Evolutionary conservation across 768 basidiomycete genomes (phyloP), one percentile per base, ranked within the genome.

Genomic region (Tephrocybe sp.): DNA sequence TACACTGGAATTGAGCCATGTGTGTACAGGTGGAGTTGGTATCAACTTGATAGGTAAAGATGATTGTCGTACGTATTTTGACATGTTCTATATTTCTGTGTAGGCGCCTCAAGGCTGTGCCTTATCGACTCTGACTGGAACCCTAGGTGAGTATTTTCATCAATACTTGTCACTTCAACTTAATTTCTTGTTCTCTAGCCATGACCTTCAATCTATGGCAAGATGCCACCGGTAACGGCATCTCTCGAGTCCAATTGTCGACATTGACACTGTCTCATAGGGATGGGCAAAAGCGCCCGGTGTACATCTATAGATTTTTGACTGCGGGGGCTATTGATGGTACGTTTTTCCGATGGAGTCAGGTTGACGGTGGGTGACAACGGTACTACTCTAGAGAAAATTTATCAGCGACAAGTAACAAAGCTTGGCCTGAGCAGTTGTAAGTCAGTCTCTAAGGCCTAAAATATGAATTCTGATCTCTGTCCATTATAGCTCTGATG

Each of bases 201-300:
- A 89, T 59, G 97, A 99, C 69, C 67, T 94, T 15, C 97, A 99
- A 67, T 87, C 97, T 1, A 98, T 98, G 96, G 96, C 94, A 44
- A 83, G 96, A 41, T 96, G 95, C 63, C 92, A 96, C 68, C 80
- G 92, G 92, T 92, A 52, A 38, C 71, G 57, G 38, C 9, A 2
- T 18, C 51, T 27, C 28, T 38, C 31, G 24, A 9, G 25, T 12
- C 40, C 34, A 9, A 26, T 45, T 32, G n/a, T 35, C 30, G 50
- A 16, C 44, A n/a, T 55, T 43, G 49, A 49, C 9, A 50, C 53
- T 18, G 58, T 21, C 25, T 47, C 51, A 41, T 57, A 95, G 93
- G 16, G 95, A 99, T 69, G 96, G 96, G 0, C 96, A 99, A 70
- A 95, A 92, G 61, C 78, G 83, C 8, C 86, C 89, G 0, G 95